A percentile compares a stretch with the other conserved stretches of the same genome.
Conservation (phyloP, 108 stramenopile genomes). For the Skeletonema tropicum region DNA sequence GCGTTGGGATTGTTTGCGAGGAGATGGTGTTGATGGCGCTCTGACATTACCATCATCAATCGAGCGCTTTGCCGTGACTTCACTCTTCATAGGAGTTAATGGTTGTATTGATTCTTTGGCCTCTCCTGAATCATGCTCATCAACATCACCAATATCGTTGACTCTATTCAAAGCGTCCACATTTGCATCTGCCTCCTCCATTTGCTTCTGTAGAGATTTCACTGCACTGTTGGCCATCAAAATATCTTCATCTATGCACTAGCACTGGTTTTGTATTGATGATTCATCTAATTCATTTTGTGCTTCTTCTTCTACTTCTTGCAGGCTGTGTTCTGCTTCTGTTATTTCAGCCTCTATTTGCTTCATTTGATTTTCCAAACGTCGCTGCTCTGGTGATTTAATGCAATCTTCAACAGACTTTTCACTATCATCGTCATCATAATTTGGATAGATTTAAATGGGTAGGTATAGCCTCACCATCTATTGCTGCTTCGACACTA, state of each 20-base stretch:
- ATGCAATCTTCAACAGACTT: neutral
- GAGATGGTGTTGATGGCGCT: conserved; percentile 1
- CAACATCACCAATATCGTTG: neutral
- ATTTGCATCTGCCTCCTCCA: neutral
- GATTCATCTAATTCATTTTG: neutral
- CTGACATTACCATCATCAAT: neutral
- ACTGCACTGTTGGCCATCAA: neutral
- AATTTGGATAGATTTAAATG: neutral
- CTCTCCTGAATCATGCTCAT: neutral
- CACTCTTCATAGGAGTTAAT: neutral
- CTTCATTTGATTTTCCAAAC: neutral
- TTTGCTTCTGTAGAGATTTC: neutral
- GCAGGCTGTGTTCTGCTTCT: neutral
- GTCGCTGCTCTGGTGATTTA: neutral
- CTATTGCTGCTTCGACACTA: neutral
- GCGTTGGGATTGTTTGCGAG: neutral
- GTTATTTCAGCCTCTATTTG: neutral
- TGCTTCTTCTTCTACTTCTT: neutral
- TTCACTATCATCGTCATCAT: neutral
- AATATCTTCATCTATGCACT: conserved; percentile 1
- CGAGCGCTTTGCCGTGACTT: neutral
- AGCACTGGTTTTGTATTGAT: neutral
- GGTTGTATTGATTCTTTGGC: neutral
- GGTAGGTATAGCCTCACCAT: neutral
- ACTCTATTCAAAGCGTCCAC: neutral